Evolutionary conservation across 306 rosid species (phyloP), one percentile per base, ranked within the genome.

Genomic region (Potentilla sterilis): DNA sequence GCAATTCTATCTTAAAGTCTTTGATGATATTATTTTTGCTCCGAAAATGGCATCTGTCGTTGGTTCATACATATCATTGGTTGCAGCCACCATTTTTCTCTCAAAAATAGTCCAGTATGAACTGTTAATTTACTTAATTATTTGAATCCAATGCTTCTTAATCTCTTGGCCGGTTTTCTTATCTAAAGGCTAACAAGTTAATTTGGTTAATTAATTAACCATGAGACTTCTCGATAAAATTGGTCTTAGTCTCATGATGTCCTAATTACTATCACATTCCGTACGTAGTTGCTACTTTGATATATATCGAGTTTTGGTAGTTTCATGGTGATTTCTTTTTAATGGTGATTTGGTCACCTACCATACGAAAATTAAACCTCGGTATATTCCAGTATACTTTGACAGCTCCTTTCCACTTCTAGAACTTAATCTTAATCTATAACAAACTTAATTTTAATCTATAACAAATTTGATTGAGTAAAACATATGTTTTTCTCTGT

Each of bases 271-370:
- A n/a, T n/a, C n/a, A n/a, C n/a, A n/a, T n/a, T n/a, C n/a, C n/a
- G n/a, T n/a, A n/a, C n/a, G n/a, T n/a, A n/a, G n/a, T n/a, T n/a
- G n/a, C n/a, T n/a, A n/a, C n/a, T n/a, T n/a, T n/a, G n/a, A n/a
- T n/a, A n/a, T n/a, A n/a, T n/a, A n/a, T n/a, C n/a, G 35, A 43
- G 62, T 47, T 51, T 5, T 15, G 67, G 76, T 55, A 73, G 21
- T 59, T 61, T 74, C 69, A 16, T 32, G 58, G 75, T 49, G 64
- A 68, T 65, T 72, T 64, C 61, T 57, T 54, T 49, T 67, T 58
- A 38, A 73, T 61, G 74, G 61, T 76, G 74, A 77, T 72, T 83
- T 32, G 85, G 82, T 78, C 11, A 80, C 83, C 88, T 78, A 78
- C 81, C 81, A 70, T 44, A 74, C 79, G 83, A 84, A 82, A 76